A percentile compares a stretch with the other conserved stretches of the same genome.
Conservation (phyloP, 2,329 filamentous ascomycete genomes). For the Aureobasidium musti region DNA sequence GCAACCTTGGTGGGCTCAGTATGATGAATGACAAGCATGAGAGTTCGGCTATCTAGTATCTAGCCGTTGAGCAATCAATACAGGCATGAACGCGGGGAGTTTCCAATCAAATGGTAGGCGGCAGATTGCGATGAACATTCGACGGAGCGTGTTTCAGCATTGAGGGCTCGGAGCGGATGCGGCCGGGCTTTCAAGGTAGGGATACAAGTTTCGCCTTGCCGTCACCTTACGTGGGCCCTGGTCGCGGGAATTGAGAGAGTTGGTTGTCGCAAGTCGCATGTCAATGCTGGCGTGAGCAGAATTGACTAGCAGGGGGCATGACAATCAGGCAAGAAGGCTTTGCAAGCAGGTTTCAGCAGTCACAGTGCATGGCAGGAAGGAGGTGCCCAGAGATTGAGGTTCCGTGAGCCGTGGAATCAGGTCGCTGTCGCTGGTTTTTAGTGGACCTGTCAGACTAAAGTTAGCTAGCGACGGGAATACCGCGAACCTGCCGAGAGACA, state of each 20-base stretch:
- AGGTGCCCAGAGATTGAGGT: not conserved
- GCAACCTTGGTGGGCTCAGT: not conserved
- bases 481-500: not conserved
- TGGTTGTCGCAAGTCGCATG: conserved; percentile 1
- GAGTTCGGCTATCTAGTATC: conserved; percentile 18
- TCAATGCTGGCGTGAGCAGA: conserved; percentile 10
- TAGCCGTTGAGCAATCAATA: conserved; percentile 3
- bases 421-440: conserved; percentile 3
- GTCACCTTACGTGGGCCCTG: conserved; percentile 13
- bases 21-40: conserved; percentile 20
- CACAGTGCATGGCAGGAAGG: not conserved
- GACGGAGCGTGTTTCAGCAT: conserved; percentile 17
- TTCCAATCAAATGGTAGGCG: conserved; percentile 17
- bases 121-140: conserved; percentile 26
- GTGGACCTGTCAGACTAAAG: conserved; percentile 25
- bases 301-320: not conserved
- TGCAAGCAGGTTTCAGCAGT: conserved; percentile 2
- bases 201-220: conserved; percentile 5
- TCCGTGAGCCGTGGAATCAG: not conserved
- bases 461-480: conserved; percentile 16
- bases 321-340: not conserved
- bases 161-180: conserved; percentile 18
- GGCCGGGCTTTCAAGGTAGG: conserved; percentile 1
- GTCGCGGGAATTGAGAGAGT: not conserved
- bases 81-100: conserved; percentile 14